A percentile compares a stretch with the other conserved stretches of the same genome.
phyloP scores from a whole-genome alignment of 2,329 filamentous ascomycete genomes.

The Penicillium freii region DNA sequence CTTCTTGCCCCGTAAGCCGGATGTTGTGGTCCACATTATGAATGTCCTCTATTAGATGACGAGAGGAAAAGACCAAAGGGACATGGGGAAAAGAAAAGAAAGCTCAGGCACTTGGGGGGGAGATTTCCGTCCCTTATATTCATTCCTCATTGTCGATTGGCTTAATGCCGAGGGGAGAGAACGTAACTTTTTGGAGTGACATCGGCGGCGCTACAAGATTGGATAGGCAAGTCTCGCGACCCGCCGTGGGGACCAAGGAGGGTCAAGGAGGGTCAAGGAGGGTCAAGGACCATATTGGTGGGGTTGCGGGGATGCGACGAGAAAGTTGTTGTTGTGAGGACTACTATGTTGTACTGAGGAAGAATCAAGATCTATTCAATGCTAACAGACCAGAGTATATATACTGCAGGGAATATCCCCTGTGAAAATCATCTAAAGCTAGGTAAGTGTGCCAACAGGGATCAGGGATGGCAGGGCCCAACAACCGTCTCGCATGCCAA shows the following conservation, averaged over 20 bases:
- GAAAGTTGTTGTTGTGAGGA: not conserved
- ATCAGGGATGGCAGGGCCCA: no score
- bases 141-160: not conserved
- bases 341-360: no score
- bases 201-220: constrained; percentile 7
- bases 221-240: constrained; percentile 7
- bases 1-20: constrained; percentile 27
- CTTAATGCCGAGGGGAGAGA: not conserved
- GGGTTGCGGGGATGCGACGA: constrained; percentile 9
- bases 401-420: no score
- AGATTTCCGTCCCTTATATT: constrained; percentile 1
- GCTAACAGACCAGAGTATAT: no score
- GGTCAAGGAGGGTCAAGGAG: not conserved
- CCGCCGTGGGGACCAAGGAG: constrained; percentile 4
- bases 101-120: constrained; percentile 1
- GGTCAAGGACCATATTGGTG: not conserved
- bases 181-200: constrained; percentile 5
- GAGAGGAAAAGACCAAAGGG: constrained; percentile 1
- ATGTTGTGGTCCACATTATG: constrained; percentile 34
- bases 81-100: not conserved
- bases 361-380: no score
- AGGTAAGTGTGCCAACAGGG: no score
- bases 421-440: no score
- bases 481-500: not conserved
- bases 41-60: constrained; percentile 2